These are phyloP conservation scores for Talaromyces adpressus DNA, from an alignment of 495 filamentous ascomycete genomes.

Conservation along the genomic window DNA sequence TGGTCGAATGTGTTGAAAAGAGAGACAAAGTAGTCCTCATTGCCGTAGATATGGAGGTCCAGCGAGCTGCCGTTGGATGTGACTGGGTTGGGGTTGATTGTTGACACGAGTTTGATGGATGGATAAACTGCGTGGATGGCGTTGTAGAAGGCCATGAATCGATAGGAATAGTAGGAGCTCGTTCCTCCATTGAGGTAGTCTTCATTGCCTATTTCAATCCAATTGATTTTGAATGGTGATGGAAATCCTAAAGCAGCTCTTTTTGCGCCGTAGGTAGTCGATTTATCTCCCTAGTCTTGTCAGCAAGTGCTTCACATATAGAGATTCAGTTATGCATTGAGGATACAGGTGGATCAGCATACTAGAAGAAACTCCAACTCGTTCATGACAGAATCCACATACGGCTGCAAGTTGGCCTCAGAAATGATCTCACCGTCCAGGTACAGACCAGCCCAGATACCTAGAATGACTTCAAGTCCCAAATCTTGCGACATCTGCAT, in stretches of 20 bases:
- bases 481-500: neutral
- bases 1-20: constrained; percentile 53
- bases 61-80: constrained; percentile 29
- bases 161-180: constrained; percentile 34
- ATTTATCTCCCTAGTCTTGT: no score
- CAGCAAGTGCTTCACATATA: no score
- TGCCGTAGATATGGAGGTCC: constrained; percentile 46
- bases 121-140: constrained; percentile 44
- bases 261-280: neutral
- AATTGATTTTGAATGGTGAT: neutral
- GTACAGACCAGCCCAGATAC: no score
- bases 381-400: no score
- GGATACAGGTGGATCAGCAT: no score
- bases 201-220: constrained; percentile 37
- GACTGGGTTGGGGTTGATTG: constrained; percentile 27
- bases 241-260: neutral
- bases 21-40: constrained; percentile 39
- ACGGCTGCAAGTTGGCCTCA: neutral
- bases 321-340: no score
- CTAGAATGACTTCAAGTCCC: no score
- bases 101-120: constrained; percentile 40
- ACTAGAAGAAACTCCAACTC: no score
- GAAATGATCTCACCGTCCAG: neutral
- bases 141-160: constrained; percentile 36
- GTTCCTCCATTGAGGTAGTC: constrained; percentile 38